Evolutionary conservation across 805 yeast species (phyloP).

Genomic region (Starmerella apis): DNA sequence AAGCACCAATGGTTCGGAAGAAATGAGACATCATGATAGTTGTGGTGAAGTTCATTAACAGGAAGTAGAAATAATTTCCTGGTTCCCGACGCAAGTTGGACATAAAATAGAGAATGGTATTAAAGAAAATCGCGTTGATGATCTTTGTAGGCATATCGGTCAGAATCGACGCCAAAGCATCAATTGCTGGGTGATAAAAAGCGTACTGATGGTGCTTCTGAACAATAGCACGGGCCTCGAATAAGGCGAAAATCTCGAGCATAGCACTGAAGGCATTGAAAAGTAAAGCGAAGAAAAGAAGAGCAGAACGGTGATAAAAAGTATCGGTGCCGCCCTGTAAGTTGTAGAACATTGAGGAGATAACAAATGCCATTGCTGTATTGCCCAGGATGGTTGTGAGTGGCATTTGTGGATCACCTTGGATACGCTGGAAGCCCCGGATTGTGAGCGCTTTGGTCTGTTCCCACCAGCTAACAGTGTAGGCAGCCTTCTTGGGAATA

Average conservation of each 20-base stretch:
- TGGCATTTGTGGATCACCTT: constrained; percentile 48
- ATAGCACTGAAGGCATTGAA: constrained; percentile 53
- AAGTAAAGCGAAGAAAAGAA: constrained; percentile 48
- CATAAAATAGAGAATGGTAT: constrained; percentile 48
- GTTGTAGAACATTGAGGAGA: constrained; percentile 53
- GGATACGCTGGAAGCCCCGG: constrained; percentile 47
- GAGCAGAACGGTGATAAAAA: constrained; percentile 56
- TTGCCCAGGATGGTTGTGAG: constrained; percentile 40
- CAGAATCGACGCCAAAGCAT: constrained; percentile 51
- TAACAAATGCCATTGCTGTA: constrained; percentile 46
- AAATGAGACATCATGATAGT: constrained; percentile 42
- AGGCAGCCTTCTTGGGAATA: constrained; percentile 36
- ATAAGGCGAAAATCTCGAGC: constrained; percentile 43
- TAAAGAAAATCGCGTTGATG: constrained; percentile 37
- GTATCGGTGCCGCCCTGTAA: constrained; percentile 43
- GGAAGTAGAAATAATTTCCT: constrained; percentile 45
- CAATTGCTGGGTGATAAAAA: constrained; percentile 64
- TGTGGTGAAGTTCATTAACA: constrained; percentile 38
- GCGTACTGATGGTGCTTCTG: constrained; percentile 64
- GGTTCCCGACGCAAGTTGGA: constrained; percentile 40
- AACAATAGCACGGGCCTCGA: constrained; percentile 48
- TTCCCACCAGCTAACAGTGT: constrained; percentile 36
- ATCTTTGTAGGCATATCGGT: constrained; percentile 57
- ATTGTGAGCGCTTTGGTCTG: constrained; percentile 43
- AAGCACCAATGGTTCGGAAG: constrained; percentile 46